Conservation (phyloP, 2,329 filamentous ascomycete genomes). For the Phaeosphaeriaceae sp. region DNA sequence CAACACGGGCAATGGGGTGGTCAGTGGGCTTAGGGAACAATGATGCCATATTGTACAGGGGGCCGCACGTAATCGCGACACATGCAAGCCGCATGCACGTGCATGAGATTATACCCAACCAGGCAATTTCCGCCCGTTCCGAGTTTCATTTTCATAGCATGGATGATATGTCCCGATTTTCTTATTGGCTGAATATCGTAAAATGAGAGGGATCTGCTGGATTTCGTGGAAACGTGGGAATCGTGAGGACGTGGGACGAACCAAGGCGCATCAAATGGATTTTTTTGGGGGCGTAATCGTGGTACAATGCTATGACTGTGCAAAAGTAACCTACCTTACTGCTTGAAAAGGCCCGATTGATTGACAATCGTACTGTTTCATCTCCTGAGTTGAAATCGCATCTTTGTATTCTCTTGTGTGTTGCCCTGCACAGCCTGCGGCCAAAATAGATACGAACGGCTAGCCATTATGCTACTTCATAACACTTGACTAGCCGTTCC, state of each 20-base stretch:
- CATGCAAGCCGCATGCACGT: conserved; percentile 15
- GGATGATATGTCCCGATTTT: conserved; percentile 7
- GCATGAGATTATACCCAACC: conserved; percentile 16
- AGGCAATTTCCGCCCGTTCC: conserved; percentile 27
- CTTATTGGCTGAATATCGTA: conserved; percentile 13
- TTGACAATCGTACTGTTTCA: too few species aligned
- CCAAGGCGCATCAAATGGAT: too few species aligned
- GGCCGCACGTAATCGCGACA: conserved; percentile 3
- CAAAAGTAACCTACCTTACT: too few species aligned
- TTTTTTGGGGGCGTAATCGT: too few species aligned
- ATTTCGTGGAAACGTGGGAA: conserved; percentile 15
- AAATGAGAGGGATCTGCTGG: conserved; percentile 9
- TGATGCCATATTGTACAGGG: not conserved
- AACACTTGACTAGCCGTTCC: too few species aligned
- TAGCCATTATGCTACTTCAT: too few species aligned
- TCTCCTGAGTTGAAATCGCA: too few species aligned
- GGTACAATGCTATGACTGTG: too few species aligned
- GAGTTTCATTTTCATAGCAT: conserved; percentile 13
- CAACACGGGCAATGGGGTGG: conserved; percentile 4
- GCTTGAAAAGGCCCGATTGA: too few species aligned
- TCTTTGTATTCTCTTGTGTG: too few species aligned
- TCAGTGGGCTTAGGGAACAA: conserved; percentile 1
- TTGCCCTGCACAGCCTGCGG: too few species aligned
- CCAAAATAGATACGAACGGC: too few species aligned
- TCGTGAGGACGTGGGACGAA: conserved; percentile 16